A percentile compares a stretch with the other conserved stretches of the same genome.
These are phyloP conservation scores for Apiospora aurea DNA, from an alignment of 2,329 filamentous ascomycete genomes.

Conservation along the genomic window DNA sequence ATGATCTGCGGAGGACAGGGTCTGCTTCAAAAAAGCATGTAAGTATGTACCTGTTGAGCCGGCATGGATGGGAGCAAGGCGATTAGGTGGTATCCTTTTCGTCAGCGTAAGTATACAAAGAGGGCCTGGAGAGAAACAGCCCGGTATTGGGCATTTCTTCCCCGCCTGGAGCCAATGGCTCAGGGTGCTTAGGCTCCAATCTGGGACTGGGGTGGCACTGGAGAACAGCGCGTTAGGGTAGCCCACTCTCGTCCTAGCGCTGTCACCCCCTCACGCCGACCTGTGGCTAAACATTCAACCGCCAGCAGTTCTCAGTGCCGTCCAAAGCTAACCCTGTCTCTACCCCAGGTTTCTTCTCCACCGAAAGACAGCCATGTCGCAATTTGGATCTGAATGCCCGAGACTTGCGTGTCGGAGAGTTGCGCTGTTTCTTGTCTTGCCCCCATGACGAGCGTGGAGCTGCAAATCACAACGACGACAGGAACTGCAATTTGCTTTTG, in stretches of 20 bases:
- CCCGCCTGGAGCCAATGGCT: conserved; percentile 10
- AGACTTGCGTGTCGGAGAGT: conserved; percentile 5
- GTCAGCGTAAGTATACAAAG: neutral
- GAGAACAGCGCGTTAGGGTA: neutral
- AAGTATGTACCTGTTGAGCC: neutral
- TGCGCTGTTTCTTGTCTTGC: conserved; percentile 3
- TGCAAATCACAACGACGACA: neutral
- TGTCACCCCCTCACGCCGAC: neutral
- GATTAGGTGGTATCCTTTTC: neutral
- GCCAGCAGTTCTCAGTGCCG: neutral
- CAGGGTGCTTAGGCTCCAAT: neutral
- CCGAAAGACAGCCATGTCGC: conserved; percentile 12
- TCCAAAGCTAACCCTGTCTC: neutral
- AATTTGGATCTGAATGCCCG: conserved; percentile 12
- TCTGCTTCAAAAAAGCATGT: conserved; percentile 7
- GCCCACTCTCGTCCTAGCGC: neutral
- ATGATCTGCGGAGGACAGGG: neutral
- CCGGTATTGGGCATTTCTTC: neutral
- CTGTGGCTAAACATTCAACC: conserved; percentile 25
- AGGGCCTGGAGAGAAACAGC: neutral
- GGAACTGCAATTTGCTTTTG: neutral
- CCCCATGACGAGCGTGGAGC: neutral
- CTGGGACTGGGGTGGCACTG: neutral
- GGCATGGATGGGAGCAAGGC: neutral
- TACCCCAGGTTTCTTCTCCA: conserved; percentile 27